Evolutionary conservation across 2,329 filamentous ascomycete genomes (phyloP), one percentile per base, ranked within the genome.

Genomic region (Colletotrichum sp.): DNA sequence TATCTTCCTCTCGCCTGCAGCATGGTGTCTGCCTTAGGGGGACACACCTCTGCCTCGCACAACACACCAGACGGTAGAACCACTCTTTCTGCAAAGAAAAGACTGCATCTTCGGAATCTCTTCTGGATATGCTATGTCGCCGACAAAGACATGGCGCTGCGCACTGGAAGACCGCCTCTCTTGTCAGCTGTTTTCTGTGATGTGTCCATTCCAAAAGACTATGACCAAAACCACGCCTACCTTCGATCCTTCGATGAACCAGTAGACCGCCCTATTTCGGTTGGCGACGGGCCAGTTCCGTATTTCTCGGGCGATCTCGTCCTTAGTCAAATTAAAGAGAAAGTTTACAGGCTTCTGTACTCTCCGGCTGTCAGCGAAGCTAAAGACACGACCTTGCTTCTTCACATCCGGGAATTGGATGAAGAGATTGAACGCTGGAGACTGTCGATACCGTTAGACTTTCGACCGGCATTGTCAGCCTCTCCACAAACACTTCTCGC

Each of bases 381-480:
- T 18, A 39, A 27, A 6, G 71, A 74, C 5, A 70, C 22, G 30
- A 68, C 28, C 3, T 5, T 82, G 1, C 70, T 82, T 1, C 66
- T 78, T 0, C 74, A 78, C 5, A 80, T 83, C 64, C 79, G 82
- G 6, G 77, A 81, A 27, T 62, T 83, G 2, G 82, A 83, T 8
- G 77, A 82, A 27, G 81, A 83, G n/a, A 77, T 83, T 22, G 82
- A 83, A 64, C 74, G 75, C n/a, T 83, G 82, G 82, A 77, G 82
- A 7, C 56, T 82, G n/a, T 80, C 80, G 0, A 68, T 83, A 2
- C 78, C 74, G 1, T 3, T 28, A 2, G 62, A 73, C 12, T 75
- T 78, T 6, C 74, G 76, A 5, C 77, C 76, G 3, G 58, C 48
- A 5, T 36, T 71, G 2, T 74, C 71, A 8, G 28, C 70, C 4